phyloP scores from a whole-genome alignment of 495 filamentous ascomycete species.

The Echria macrotheca region DNA sequence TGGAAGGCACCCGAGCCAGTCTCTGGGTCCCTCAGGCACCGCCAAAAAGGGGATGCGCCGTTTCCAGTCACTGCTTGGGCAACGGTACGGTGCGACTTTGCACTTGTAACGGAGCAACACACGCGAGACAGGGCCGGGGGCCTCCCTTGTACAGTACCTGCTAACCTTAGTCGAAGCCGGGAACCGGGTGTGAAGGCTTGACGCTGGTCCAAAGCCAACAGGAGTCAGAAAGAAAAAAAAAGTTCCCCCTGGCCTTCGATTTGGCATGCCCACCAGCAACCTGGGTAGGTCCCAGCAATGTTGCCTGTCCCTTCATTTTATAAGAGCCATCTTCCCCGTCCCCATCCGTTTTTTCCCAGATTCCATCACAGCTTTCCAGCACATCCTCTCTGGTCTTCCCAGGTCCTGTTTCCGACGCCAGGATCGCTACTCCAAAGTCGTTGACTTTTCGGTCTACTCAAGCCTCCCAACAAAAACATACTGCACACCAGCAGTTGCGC shows the following conservation, averaged over 20 bases:
- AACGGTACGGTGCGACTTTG: constrained; percentile 15
- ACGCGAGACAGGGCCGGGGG: constrained; percentile 14
- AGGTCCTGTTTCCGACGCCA: constrained; percentile 9
- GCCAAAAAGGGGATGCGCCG: constrained; percentile 15
- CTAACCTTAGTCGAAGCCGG: too few relatives aligned
- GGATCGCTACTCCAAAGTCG: constrained; percentile 9
- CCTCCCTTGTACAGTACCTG: constrained; percentile 20
- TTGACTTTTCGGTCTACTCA: constrained; percentile 10
- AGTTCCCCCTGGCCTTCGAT: constrained; percentile 14
- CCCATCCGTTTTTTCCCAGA: constrained; percentile 20
- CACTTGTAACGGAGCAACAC: constrained; percentile 21
- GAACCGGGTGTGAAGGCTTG: constrained; percentile 24
- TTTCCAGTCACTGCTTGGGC: constrained; percentile 12
- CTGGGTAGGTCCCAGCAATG: constrained; percentile 13
- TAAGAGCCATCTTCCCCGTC: constrained; percentile 24
- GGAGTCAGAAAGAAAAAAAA: constrained; percentile 20
- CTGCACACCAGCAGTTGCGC: too few relatives aligned
- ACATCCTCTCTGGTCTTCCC: constrained; percentile 13
- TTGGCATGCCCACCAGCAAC: constrained; percentile 20
- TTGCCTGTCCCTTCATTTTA: constrained; percentile 27
- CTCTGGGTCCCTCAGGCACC: constrained; percentile 8
- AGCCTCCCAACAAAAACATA: neutral
- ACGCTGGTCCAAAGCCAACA: constrained; percentile 22
- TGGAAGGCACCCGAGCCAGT: constrained; percentile 17
- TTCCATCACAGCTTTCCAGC: constrained; percentile 24